phyloP scores from a whole-genome alignment of 2,329 filamentous ascomycete species.

The Fusarium begoniae region DNA sequence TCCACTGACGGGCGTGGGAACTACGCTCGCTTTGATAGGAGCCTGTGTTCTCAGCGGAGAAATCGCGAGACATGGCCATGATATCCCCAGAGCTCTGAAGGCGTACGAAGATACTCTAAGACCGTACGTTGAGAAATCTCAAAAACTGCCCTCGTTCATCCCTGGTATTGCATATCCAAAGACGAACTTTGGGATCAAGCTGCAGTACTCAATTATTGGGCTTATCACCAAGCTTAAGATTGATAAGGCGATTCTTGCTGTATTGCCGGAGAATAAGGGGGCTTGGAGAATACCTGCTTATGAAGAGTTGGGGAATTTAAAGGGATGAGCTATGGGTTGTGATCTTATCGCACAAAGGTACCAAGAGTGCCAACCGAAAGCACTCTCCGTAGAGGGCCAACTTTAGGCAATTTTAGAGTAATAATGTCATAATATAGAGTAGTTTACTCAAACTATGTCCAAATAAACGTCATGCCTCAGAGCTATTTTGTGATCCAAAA shows the following conservation, averaged over 20 bases:
- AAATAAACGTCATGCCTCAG: not conserved
- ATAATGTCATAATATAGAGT: not conserved
- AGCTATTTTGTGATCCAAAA: not conserved
- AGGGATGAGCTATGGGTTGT: not conserved
- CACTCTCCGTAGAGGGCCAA: no score
- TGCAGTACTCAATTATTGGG: conserved; percentile 27
- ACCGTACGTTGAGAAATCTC: conserved; percentile 52
- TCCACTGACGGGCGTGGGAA: conserved; percentile 59
- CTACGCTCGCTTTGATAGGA: conserved; percentile 54
- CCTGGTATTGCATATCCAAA: conserved; percentile 41
- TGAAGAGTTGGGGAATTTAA: not conserved
- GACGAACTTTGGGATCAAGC: conserved; percentile 41
- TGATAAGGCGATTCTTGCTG: conserved; percentile 19
- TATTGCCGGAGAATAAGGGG: conserved; percentile 18
- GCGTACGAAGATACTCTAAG: conserved; percentile 53
- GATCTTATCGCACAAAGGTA: not conserved
- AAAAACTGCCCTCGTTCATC: conserved; percentile 46
- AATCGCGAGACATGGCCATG: conserved; percentile 40
- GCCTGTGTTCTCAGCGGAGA: conserved; percentile 63
- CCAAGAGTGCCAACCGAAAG: not conserved
- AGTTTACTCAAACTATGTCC: not conserved
- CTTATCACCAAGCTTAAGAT: conserved; percentile 21
- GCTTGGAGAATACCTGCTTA: conserved; percentile 26
- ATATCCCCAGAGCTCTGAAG: conserved; percentile 44
- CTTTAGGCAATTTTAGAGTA: not conserved